Percentiles rank a stretch among this genome's conserved stretches.
Evolutionary conservation across 73 alveolate species (phyloP).

Genomic region (Paramecium biaurelia): DNA sequence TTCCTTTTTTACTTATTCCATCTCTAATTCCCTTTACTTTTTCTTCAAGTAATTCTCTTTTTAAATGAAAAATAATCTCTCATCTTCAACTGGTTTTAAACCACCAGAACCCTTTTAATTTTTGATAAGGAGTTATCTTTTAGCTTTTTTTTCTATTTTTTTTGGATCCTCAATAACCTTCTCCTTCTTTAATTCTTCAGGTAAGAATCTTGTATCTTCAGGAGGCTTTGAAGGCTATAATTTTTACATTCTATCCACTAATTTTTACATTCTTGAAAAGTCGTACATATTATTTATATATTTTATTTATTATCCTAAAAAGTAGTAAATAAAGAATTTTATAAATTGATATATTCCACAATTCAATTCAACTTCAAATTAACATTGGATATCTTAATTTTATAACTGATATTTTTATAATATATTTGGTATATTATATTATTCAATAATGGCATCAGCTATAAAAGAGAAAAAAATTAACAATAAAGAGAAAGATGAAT

Average conservation of each 20-base stretch:
- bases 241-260: constrained; percentile 13
- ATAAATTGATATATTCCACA: neutral
- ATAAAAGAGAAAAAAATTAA: neutral
- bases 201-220: constrained; percentile 11
- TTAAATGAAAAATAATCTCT: neutral
- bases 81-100: constrained; percentile 38
- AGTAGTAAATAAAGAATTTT: neutral
- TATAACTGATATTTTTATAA: neutral
- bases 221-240: constrained; percentile 3
- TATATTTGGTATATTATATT: neutral
- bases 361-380: neutral
- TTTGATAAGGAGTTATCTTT: neutral
- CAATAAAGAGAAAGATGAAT: neutral
- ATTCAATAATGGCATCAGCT: neutral
- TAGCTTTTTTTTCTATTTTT: neutral
- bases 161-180: neutral
- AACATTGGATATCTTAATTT: neutral
- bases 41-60: constrained; percentile 38
- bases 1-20: constrained; percentile 48
- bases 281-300: neutral
- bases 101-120: neutral
- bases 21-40: constrained; percentile 38
- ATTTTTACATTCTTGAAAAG: neutral
- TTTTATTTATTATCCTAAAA: neutral
- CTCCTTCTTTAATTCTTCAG: neutral